Conservation (phyloP, 768 basidiomycete genomes). For the Tulasnella sp. region DNA sequence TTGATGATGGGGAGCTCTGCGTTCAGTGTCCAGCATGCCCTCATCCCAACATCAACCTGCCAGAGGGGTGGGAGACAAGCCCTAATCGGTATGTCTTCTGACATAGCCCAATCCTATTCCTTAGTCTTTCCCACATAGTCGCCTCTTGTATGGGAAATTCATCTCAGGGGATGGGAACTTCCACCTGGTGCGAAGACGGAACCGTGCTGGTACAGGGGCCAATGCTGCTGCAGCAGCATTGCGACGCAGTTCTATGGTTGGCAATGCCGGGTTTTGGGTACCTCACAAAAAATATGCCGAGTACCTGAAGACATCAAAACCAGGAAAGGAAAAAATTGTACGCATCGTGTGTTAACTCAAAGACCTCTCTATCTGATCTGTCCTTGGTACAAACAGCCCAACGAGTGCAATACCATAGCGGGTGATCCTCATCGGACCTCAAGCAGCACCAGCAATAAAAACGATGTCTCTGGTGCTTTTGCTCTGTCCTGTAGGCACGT, state of each 20-base stretch:
- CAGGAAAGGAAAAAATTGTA: too few species aligned
- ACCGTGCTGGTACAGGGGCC: background rate
- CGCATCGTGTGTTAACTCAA: too few species aligned
- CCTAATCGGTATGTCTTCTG: background rate
- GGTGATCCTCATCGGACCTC: background rate
- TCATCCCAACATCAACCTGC: background rate
- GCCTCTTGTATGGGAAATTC: background rate
- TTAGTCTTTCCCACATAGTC: background rate
- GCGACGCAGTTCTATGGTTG: background rate
- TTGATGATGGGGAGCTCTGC: background rate
- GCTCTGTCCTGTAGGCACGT: background rate
- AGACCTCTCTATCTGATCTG: background rate
- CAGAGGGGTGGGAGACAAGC: background rate
- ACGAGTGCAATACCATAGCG: background rate
- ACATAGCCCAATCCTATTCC: background rate
- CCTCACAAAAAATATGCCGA: background rate
- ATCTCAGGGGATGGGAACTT: background rate
- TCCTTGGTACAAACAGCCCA: background rate
- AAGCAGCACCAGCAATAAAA: background rate
- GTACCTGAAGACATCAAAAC: background rate
- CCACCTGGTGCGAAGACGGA: background rate
- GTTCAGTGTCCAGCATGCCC: background rate
- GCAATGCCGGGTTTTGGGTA: background rate
- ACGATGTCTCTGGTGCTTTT: background rate
- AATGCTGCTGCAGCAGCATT: background rate